Conservation (phyloP, 2,329 filamentous ascomycete genomes). For the Chaetomium sp. region DNA sequence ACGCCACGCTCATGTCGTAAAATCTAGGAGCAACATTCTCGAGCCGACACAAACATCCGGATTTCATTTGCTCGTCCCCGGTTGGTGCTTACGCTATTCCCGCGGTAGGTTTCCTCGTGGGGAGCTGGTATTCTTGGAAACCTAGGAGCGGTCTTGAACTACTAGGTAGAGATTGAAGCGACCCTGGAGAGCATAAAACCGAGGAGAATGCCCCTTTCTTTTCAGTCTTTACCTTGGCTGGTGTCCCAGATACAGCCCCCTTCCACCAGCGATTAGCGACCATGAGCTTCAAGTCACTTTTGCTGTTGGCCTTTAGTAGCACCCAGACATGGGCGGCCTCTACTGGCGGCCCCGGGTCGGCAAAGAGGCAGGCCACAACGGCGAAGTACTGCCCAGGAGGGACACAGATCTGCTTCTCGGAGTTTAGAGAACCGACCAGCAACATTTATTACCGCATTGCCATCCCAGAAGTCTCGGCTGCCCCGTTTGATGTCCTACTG, state of each 20-base stretch:
- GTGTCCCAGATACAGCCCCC: not conserved
- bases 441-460: constrained; percentile 36
- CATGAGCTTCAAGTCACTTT: constrained; percentile 20
- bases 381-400: constrained; percentile 35
- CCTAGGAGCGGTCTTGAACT: not conserved
- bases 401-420: constrained; percentile 37
- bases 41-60: not conserved
- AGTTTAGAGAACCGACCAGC: constrained; percentile 31
- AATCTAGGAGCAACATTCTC: not conserved
- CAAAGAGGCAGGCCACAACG: constrained; percentile 27
- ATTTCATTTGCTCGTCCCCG: not conserved
- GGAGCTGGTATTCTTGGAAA: not conserved
- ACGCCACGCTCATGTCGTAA: too few relatives aligned
- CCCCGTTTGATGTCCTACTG: constrained; percentile 43
- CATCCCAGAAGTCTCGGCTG: constrained; percentile 39
- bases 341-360: not conserved
- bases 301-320: constrained; percentile 24
- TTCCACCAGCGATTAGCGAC: not conserved
- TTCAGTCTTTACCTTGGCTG: not conserved
- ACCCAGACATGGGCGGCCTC: constrained; percentile 15
- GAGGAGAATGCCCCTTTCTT: not conserved
- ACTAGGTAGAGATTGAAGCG: not conserved
- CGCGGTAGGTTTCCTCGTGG: too few relatives aligned
- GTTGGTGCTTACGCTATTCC: not conserved
- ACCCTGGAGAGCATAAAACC: not conserved